These are phyloP conservation scores for Gyromitra esculenta DNA, from an alignment of 2,329 filamentous ascomycete genomes.

Conservation along the genomic window DNA sequence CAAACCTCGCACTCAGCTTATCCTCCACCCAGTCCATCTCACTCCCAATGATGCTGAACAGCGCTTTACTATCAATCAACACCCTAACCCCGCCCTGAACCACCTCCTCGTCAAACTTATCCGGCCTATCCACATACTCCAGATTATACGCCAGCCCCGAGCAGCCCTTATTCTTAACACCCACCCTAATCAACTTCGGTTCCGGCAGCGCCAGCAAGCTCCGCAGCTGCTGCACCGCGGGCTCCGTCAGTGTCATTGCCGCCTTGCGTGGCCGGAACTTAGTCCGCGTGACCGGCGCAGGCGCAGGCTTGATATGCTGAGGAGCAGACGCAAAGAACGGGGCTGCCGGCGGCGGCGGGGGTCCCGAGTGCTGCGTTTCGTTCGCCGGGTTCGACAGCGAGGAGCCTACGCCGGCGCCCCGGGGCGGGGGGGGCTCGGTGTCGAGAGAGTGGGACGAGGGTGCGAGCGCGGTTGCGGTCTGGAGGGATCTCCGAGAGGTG, in stretches of 20 bases:
- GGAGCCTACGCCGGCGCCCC: slow-evolving; percentile 15
- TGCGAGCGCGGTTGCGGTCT: slow-evolving; percentile 44
- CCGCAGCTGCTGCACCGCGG: slow-evolving; percentile 81
- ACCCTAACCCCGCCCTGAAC: slow-evolving; percentile 97
- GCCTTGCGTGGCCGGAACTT: slow-evolving; percentile 86
- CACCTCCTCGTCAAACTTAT: slow-evolving; percentile 86
- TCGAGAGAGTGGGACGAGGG: slow-evolving; percentile 24
- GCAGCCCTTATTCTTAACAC: slow-evolving; percentile 92
- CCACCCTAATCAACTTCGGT: slow-evolving; percentile 91
- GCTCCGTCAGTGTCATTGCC: slow-evolving; percentile 83
- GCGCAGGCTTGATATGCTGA: background rate
- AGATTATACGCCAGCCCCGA: slow-evolving; percentile 92
- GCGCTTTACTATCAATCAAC: slow-evolving; percentile 93
- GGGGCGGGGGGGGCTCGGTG: slow-evolving; percentile 38
- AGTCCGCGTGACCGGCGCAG: slow-evolving; percentile 23
- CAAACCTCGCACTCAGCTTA: slow-evolving; percentile 88
- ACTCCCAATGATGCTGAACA: slow-evolving; percentile 97
- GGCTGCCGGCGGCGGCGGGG: background rate
- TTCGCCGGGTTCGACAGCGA: slow-evolving; percentile 24
- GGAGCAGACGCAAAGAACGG: background rate
- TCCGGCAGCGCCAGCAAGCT: slow-evolving; percentile 82
- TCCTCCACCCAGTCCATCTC: slow-evolving; percentile 99
- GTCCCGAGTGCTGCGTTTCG: slow-evolving; percentile 23
- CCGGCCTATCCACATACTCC: slow-evolving; percentile 93
- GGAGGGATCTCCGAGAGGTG: slow-evolving; percentile 45